Percentiles rank a stretch among this genome's conserved stretches.
Conservation (phyloP, 2,329 filamentous ascomycete species). For the Tolypocladium amazonense region DNA sequence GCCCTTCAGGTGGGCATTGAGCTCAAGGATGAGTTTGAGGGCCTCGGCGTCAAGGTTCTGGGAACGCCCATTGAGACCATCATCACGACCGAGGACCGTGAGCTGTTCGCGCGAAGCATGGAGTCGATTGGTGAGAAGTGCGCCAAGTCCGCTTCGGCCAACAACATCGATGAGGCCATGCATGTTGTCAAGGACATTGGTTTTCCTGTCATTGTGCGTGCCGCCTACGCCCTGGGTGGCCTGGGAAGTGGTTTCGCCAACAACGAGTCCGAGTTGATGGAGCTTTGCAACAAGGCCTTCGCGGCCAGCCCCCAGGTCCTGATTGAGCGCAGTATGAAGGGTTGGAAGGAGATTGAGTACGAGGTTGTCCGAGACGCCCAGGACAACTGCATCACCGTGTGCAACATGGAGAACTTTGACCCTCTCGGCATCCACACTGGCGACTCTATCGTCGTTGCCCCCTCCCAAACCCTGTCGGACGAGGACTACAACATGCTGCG, state of each 20-base stretch:
- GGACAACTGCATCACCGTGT: slow-evolving; percentile 98
- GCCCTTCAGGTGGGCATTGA: slow-evolving; percentile 95
- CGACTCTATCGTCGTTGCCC: slow-evolving; percentile 95
- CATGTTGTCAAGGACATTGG: slow-evolving; percentile 82
- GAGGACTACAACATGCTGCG: slow-evolving; percentile 99
- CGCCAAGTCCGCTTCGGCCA: slow-evolving; percentile 91
- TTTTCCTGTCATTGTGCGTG: slow-evolving; percentile 93
- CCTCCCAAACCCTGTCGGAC: slow-evolving; percentile 91
- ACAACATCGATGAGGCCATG: slow-evolving; percentile 78
- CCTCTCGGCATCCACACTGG: slow-evolving; percentile 96
- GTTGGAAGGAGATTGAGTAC: slow-evolving; percentile 99
- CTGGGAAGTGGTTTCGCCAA: slow-evolving; percentile 93
- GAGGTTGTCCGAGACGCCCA: slow-evolving; percentile 92
- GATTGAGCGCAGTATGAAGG: slow-evolving; percentile 98
- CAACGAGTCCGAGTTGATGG: slow-evolving; percentile 69
- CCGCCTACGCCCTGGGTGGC: slow-evolving; percentile 90
- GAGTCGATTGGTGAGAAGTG: slow-evolving; percentile 97
- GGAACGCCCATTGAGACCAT: slow-evolving; percentile 97
- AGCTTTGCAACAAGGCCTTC: slow-evolving; percentile 90
- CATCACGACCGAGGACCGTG: slow-evolving; percentile 95
- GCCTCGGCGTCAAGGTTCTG: slow-evolving; percentile 83
- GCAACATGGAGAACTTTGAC: slow-evolving; percentile 99
- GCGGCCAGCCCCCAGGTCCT: slow-evolving; percentile 92
- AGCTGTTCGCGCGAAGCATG: slow-evolving; percentile 96
- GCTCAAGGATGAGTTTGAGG: slow-evolving; percentile 93